These are phyloP conservation scores for Apophysomyces sp. DNA, from an alignment of 371 early-diverging fungal species.

Conservation along the genomic window DNA sequence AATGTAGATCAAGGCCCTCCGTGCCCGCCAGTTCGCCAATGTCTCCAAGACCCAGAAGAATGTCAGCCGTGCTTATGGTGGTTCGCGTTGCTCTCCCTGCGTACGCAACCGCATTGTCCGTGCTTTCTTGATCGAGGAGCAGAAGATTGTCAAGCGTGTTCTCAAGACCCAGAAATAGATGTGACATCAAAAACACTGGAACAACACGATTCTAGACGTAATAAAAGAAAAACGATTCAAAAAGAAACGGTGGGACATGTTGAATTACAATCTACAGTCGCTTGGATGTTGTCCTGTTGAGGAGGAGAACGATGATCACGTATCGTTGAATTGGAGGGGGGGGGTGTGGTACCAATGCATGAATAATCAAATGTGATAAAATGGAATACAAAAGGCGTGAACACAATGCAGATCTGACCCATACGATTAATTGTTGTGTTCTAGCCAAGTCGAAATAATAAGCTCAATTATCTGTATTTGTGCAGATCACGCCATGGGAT, in stretches of 20 bases:
- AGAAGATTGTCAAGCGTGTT: constrained; percentile 98
- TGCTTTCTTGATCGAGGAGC: constrained; percentile 98
- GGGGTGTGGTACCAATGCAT: no score
- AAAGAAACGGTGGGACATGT: no score
- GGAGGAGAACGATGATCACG: no score
- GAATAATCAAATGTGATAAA: no score
- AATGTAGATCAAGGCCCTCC: constrained; percentile 82
- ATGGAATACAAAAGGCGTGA: no score
- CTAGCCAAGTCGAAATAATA: neutral
- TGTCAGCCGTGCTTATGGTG: constrained; percentile 96
- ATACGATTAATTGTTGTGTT: no score
- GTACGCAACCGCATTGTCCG: constrained; percentile 96
- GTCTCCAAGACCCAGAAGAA: constrained; percentile 90
- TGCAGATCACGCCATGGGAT: neutral
- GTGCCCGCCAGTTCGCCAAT: constrained; percentile 85
- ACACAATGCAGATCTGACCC: no score
- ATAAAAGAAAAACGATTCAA: no score
- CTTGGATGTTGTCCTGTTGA: no score
- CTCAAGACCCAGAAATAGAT: constrained; percentile 72
- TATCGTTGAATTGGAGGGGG: no score
- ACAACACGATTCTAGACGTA: no score
- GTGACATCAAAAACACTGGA: neutral
- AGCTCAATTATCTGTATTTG: neutral
- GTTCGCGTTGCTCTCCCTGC: constrained; percentile 91
- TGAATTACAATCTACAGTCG: no score